These are phyloP conservation scores for Sclerospora graminicola DNA, from an alignment of 352 stramenopile species.

Conservation along the genomic window DNA sequence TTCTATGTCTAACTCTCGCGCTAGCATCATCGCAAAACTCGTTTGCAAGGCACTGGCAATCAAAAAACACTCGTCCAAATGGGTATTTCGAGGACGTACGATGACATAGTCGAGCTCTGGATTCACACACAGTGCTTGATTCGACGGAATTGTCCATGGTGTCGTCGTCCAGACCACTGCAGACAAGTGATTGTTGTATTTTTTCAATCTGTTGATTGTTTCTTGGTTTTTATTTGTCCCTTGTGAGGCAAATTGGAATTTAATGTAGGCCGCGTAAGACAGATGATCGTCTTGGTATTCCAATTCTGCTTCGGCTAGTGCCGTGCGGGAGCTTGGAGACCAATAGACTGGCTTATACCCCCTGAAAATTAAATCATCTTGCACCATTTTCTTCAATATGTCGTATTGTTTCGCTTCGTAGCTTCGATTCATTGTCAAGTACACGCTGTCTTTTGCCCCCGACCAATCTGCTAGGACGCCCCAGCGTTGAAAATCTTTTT, in stretches of 20 bases:
- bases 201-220: conserved; percentile 21
- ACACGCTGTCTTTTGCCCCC: too few relatives aligned
- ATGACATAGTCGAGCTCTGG: conserved; percentile 89
- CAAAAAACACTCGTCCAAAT: conserved; percentile 42
- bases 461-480: conserved; percentile 78
- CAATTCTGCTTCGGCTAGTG: conserved; percentile 96
- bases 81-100: conserved; percentile 31
- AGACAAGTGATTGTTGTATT: conserved; percentile 41
- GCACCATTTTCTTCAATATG: conserved; percentile 96
- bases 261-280: conserved; percentile 92
- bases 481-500: too few relatives aligned
- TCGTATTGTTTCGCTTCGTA: conserved; percentile 96
- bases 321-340: conserved; percentile 94
- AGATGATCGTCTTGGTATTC: conserved; percentile 97
- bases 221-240: conserved; percentile 12
- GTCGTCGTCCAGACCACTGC: conserved; percentile 97
- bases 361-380: conserved; percentile 93
- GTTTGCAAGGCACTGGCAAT: conserved; percentile 37
- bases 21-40: conserved; percentile 26
- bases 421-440: conserved; percentile 90
- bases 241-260: conserved; percentile 53
- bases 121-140: conserved; percentile 95
- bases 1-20: conserved; percentile 6
- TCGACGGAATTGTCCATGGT: conserved; percentile 97
- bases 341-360: conserved; percentile 98